Evolutionary conservation across 1,284 basidiomycete species (phyloP), one percentile per base, ranked within the genome.

Genomic region (Sporisorium reilianum): DNA sequence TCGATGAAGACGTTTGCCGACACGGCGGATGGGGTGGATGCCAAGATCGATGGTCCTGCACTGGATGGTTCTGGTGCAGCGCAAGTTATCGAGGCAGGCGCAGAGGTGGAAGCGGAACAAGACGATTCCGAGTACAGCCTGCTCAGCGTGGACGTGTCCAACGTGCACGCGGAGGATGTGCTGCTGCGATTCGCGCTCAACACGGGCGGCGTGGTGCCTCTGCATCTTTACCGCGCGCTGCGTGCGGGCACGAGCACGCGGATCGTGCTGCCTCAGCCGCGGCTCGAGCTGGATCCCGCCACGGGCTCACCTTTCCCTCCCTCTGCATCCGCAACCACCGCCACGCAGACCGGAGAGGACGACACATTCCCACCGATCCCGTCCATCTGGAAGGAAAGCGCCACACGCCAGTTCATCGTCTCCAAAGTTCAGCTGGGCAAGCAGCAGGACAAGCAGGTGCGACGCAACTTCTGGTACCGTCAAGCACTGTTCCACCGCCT

Each of bases 401-500:
- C 22, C 5, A n/a, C 92, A 64, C 88, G 94, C n/a, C 96, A 99
- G 83, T 98, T 95, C 84, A 91, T 97, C 18, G 91, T 97, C 0
- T 89, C 90, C 22, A 92, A 92, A 80, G 89, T 90, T 11, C 88
- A 88, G 58, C 86, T 92, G 56, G 89, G 90, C 1, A 83, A 86
- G 5, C 85, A 85, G 44, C 91, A 93, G 78, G 88, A 91, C 67
- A 87, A 86, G 40, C 82, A 87, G 10, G 90, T 92, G 77, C 88
- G 90, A 36, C 91, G 93, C 79, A 84, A 95, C 16, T 98, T 98
- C 86, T 98, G 95, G 96, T 95, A 95, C 82, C 89, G 95, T 30
- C 93, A 98, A 83, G 90, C 91, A 70, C 86, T 98, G 12, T 89
- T 97, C 77, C 88, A 89, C 44, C 86, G 87, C 45, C 84, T 97